Evolutionary conservation across 176 grass and related monocot genomes (phyloP), one percentile per base, ranked within the genome.

Genomic region (Cenchrus fungigraminus): DNA sequence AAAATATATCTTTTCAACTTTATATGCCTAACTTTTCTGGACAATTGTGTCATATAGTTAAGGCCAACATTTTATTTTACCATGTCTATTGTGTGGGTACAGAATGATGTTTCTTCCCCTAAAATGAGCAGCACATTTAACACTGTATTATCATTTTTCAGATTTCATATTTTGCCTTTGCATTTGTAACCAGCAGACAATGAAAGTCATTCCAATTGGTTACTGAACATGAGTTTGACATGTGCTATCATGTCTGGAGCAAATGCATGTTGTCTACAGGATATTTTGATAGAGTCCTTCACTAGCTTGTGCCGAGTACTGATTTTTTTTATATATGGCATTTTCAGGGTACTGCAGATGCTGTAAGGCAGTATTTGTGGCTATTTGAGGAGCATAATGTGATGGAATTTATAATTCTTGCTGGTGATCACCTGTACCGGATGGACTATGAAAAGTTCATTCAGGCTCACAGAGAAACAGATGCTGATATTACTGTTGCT

Each of bases 381-480:
- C 85, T 99, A 42, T 99, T 99, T 57, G 97, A 99, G 49, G 97
- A 97, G 78, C 97, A 99, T 75, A 92, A 94, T 91, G 90, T 99
- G 20, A 99, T 99, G 97, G 97, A 99, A 15, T 97, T 86, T 83
- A 44, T 99, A 59, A 84, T 99, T 73, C 91, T 99, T 65, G 93
- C 97, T 1, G 97, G 97, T 73, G 97, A 99, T 80, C 97, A 99
- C 49, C 78, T 99, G 46, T 99, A 99, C 64, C 84, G 97, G 3
- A 99, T 99, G 94, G 97, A 99, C 86, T 99, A 99, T 74, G 91
- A 97, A 86, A 97, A 96, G 78, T 99, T 99, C 73, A 97, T 99
- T 57, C 97, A 99, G 71, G 91, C 91, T 10, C 97, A 99, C 70
- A 88, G 93, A 77, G 97, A 99, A 82, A 94, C 97, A 4, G 85